Percentiles rank a stretch among this genome's conserved stretches.
Evolutionary conservation across 2,329 filamentous ascomycete species (phyloP).

Genomic region (Microascus cirrosus): DNA sequence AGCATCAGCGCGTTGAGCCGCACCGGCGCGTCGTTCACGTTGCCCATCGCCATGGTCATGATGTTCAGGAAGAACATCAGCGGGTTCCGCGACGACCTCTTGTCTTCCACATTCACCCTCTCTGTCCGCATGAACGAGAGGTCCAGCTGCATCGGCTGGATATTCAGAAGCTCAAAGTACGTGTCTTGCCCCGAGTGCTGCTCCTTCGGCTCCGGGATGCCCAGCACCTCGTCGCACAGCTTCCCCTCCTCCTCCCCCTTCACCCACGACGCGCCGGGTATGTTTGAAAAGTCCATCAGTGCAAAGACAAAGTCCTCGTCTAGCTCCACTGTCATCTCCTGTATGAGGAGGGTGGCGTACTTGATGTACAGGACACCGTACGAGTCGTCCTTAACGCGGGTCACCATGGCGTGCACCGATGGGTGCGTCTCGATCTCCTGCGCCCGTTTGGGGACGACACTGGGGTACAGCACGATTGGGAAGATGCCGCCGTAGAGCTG

Average conservation of each 20-base stretch:
- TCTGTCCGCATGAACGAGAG: conserved; percentile 96
- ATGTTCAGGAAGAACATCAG: conserved; percentile 99
- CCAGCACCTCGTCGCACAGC: conserved; percentile 79
- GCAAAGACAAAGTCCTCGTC: conserved; percentile 98
- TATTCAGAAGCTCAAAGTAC: conserved; percentile 93
- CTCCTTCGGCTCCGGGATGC: conserved; percentile 83
- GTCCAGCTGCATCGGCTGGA: conserved; percentile 97
- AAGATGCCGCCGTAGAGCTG: conserved; percentile 97
- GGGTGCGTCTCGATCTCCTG: conserved; percentile 95
- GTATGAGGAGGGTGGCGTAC: conserved; percentile 84
- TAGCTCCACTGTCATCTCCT: conserved; percentile 96
- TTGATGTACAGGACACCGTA: conserved; percentile 98
- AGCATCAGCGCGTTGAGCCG: conserved; percentile 87
- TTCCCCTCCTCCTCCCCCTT: conserved; percentile 64
- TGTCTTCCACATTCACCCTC: conserved; percentile 90
- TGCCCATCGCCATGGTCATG: conserved; percentile 97
- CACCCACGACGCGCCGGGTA: conserved; percentile 79
- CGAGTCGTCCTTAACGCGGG: conserved; percentile 92
- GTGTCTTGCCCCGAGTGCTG: conserved; percentile 83
- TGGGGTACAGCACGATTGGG: conserved; percentile 92
- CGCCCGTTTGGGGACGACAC: conserved; percentile 92
- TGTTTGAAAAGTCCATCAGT: conserved; percentile 86
- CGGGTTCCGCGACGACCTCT: conserved; percentile 79
- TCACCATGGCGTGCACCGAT: conserved; percentile 84
- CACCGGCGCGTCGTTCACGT: conserved; percentile 95